Percentiles rank a stretch among this genome's conserved stretches.
Conservation (phyloP, 1,139 yeast species). For the Spencermartinsiella ligniputridi region DNA sequence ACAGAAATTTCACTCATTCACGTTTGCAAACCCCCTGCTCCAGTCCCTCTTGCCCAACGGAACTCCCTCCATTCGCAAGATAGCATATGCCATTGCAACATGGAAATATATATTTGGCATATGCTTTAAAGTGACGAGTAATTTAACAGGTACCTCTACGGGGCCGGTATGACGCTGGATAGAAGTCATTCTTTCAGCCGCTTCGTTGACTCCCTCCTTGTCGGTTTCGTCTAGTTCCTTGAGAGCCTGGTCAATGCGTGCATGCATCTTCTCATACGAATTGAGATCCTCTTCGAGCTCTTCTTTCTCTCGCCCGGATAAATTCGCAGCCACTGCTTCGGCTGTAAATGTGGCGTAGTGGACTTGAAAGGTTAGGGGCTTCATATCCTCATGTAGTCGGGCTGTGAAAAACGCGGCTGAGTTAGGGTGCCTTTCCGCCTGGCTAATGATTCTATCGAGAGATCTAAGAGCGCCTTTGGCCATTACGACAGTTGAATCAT, state of each 20-base stretch:
- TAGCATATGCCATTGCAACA: background rate
- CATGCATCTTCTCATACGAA: conserved; percentile 1
- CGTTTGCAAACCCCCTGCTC: background rate
- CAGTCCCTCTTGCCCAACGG: background rate
- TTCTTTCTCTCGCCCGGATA: conserved; percentile 5
- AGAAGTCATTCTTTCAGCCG: background rate
- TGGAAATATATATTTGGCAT: background rate
- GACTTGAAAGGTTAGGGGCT: conserved; percentile 8
- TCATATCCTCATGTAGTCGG: conserved; percentile 5
- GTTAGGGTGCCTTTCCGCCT: background rate
- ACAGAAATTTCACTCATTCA: too few species aligned
- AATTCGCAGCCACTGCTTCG: conserved; percentile 3
- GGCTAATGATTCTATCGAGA: background rate
- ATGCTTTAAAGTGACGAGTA: background rate
- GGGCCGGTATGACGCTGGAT: background rate
- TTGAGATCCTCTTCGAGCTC: background rate
- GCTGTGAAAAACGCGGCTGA: conserved; percentile 1
- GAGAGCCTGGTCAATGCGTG: conserved; percentile 6
- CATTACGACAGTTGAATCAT: background rate
- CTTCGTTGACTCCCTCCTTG: conserved; percentile 3
- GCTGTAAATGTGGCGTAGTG: conserved; percentile 6
- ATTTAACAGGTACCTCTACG: background rate
- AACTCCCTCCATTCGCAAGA: background rate
- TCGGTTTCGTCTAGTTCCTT: conserved; percentile 2
- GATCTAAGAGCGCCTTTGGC: background rate